Evolutionary conservation across 2,329 filamentous ascomycete genomes (phyloP), one percentile per base, ranked within the genome.

Genomic region (Claviceps paspali): DNA sequence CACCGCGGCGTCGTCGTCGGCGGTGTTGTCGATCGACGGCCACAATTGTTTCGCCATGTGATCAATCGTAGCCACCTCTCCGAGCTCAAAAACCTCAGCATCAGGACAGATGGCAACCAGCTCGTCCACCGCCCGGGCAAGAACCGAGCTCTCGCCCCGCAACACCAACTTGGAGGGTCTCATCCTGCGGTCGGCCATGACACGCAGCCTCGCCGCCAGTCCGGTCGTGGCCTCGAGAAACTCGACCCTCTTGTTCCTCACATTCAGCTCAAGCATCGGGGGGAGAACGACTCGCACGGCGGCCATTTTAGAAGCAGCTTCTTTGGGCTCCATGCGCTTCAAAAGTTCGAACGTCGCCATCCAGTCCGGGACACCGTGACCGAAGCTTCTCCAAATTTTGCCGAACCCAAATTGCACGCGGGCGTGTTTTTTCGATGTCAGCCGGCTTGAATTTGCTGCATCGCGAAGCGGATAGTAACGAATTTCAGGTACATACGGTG

Each of bases 321-420:
- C 49, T 37, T 49, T 49, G 8, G 52, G 50, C 11, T 62, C 67
- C 44, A 49, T 54, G 11, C 47, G 46, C 42, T 53, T 54, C 41
- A 70, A 53, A 4, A 56, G 42, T 7, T 49, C 41, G 29, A 69
- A 54, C 9, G 60, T 57, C 5, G 49, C 43, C 11, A 52, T 55
- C 64, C 64, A 70, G 40, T 61, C 51, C 2, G 56, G 50, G 26
- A 54, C 45, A 12, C 44, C 47, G 26, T 45, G 47, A 1, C 44
- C 39, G 37, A 55, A 52, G 10, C 49, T 46, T 15, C 47, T 43
- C 40, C 54, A 56, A 17, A 60, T 50, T 14, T 48, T 47, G 29
- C 60, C 54, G 29, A 61, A 49, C 4, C 55, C 55, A 3, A 52
- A 41, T 42, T 67, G 64, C 6, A 54, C 52, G n/a, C 46, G 47